phyloP scores from a whole-genome alignment of 1,284 basidiomycete species.

The Leccinum glutinopallens region DNA sequence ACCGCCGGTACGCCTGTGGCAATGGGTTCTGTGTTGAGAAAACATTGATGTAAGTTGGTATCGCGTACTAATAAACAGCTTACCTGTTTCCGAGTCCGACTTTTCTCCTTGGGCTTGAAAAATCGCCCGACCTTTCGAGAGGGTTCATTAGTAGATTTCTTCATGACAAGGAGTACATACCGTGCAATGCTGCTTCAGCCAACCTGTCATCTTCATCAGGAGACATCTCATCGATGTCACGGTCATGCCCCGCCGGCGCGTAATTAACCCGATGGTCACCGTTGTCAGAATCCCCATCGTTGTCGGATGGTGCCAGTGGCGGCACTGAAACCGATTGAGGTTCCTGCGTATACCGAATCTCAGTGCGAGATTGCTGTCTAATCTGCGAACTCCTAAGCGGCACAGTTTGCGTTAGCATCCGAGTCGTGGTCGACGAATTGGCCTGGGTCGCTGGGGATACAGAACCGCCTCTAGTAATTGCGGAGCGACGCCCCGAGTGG shows the following conservation, averaged over 20 bases:
- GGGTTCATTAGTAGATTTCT: neutral
- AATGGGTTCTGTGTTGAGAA: neutral
- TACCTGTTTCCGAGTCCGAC: neutral
- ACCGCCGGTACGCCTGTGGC: too few species aligned
- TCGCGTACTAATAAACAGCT: neutral
- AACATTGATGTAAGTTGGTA: too few species aligned
- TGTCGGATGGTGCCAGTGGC: neutral
- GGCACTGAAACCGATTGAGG: neutral
- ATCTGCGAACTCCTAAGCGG: neutral
- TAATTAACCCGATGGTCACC: too few species aligned
- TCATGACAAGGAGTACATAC: neutral
- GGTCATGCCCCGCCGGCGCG: neutral
- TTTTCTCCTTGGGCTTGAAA: neutral
- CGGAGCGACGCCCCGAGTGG: neutral
- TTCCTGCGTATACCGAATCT: neutral
- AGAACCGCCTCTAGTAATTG: neutral
- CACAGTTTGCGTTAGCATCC: neutral
- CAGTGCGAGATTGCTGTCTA: neutral
- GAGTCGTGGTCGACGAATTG: neutral
- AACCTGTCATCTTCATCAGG: neutral
- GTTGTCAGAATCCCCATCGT: neutral
- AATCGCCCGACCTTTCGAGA: neutral
- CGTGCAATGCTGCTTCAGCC: neutral
- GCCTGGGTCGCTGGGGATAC: neutral
- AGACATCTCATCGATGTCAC: neutral